Base-by-base conservation (phyloP, 768 basidiomycete species). In the Holtermanniella nyarrowii region DNA sequence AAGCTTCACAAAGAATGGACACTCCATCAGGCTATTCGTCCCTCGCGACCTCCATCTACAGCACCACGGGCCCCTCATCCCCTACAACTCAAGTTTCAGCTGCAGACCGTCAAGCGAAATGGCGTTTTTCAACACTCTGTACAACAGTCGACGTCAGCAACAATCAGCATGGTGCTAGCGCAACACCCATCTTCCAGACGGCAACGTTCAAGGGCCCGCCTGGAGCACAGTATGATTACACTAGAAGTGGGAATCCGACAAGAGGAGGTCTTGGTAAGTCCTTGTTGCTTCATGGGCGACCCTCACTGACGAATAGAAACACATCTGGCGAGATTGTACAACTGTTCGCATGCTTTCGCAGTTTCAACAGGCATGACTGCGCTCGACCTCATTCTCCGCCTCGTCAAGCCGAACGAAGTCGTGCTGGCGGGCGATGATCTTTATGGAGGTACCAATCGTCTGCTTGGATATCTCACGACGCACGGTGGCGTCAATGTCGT, bases 311-410 rank as follows among this genome's bases (percentile, higher is more conserved):
- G n/a, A 13, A 42, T 68, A 97, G 95, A 97, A 71, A 88, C 96
- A 60, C 95, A 97, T 69, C 78, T 99, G 44, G 93, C 93, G 52
- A 89, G 96, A 76, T 89, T 99, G 63, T 95, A 91, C 26, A 87
- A 86, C 24, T 89, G 91, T 4, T 76, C 77, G 3, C 83, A 93
- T 78, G 88, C 88, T 0, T 87, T 93, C 68, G 80, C 83, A 18
- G 88, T 99, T 3, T 87, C 89, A 4, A 96, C 93, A 3, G 95
- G 95, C 49, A 99, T 99, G 95, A 90, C 93, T 16, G 90, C 91
- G 2, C 79, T 97, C 40, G 95, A 99, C 72, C 81, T 89, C 48
- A 96, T 99, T 62, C 78, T 95, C 44, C 85, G 95, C 45, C 70
- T 96, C 24, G 81, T 97, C 61, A 93, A 91, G 73, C 89, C 93